These are phyloP conservation scores for Panus rudis DNA, from an alignment of 768 basidiomycete species.

Conservation along the genomic window DNA sequence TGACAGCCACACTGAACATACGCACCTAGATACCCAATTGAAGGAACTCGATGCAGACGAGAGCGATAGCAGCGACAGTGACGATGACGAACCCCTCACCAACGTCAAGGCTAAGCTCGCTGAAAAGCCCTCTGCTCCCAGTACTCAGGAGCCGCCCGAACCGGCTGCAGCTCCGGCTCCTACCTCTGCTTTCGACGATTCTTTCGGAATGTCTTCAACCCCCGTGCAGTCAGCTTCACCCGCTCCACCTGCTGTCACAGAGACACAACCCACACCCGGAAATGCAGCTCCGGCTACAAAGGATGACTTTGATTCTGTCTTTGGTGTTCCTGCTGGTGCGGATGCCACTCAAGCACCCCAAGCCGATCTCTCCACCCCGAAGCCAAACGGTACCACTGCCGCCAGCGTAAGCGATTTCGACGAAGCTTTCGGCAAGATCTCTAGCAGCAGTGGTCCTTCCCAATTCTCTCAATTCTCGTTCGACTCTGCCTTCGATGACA, in stretches of 20 bases:
- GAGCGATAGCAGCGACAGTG: slow-evolving; percentile 47
- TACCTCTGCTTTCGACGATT: slow-evolving; percentile 45
- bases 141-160: slow-evolving; percentile 10
- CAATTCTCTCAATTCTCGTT: slow-evolving; percentile 47
- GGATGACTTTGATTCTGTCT: slow-evolving; percentile 11
- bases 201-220: slow-evolving; percentile 36
- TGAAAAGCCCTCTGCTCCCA: no score
- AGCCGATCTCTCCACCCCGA: background rate
- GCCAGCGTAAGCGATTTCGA: slow-evolving; percentile 57
- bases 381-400: slow-evolving; percentile 7
- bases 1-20: slow-evolving; percentile 28
- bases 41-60: slow-evolving; percentile 55
- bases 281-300: slow-evolving; percentile 18
- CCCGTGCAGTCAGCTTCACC: slow-evolving; percentile 13
- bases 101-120: slow-evolving; percentile 16
- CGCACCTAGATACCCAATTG: slow-evolving; percentile 45
- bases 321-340: slow-evolving; percentile 3
- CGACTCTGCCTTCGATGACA: slow-evolving; percentile 55
- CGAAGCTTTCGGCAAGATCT: slow-evolving; percentile 58
- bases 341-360: background rate
- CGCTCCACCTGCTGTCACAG: slow-evolving; percentile 11
- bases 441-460: slow-evolving; percentile 25
- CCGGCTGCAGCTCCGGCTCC: slow-evolving; percentile 12
- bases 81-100: slow-evolving; percentile 29
- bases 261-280: slow-evolving; percentile 11